Conservation (phyloP, 2,329 filamentous ascomycete species). For the Trichoderma pleuroti region DNA sequence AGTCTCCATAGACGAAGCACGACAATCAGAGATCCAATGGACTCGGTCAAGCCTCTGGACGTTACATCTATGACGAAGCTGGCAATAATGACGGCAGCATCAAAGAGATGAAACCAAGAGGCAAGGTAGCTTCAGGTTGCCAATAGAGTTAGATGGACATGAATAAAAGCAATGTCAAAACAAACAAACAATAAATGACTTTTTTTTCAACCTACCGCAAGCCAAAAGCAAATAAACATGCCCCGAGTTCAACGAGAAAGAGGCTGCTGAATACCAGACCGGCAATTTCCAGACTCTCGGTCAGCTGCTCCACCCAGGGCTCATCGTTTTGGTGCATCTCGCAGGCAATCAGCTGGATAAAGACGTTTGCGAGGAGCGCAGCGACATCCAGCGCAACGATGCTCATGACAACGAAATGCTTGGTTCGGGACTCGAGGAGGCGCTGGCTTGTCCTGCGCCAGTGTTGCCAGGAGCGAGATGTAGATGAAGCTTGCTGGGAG, state of each 20-base stretch:
- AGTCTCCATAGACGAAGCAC: conserved; percentile 65
- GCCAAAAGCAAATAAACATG: conserved; percentile 61
- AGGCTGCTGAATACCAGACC: conserved; percentile 60
- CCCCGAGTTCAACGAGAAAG: conserved; percentile 61
- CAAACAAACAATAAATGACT: neutral
- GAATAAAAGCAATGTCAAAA: neutral
- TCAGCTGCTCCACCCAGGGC: conserved; percentile 40
- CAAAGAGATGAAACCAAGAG: conserved; percentile 60
- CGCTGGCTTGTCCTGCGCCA: conserved; percentile 19
- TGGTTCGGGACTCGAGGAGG: conserved; percentile 37
- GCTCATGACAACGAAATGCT: conserved; percentile 44
- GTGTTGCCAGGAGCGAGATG: neutral
- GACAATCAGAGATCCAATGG: conserved; percentile 64
- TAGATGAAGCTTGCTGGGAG: neutral
- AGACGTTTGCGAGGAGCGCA: conserved; percentile 45
- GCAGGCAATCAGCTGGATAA: conserved; percentile 48
- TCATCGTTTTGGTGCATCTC: conserved; percentile 40
- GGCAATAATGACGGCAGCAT: conserved; percentile 58
- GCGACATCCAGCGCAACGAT: conserved; percentile 46
- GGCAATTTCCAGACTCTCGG: conserved; percentile 44
- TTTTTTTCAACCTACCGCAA: conserved; percentile 42
- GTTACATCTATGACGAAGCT: conserved; percentile 61
- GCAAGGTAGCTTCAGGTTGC: conserved; percentile 47
- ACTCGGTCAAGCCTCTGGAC: conserved; percentile 56
- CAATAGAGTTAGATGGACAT: neutral